Evolutionary conservation across 352 stramenopile species (phyloP).

Genomic region (Aphanomyces invadans): DNA sequence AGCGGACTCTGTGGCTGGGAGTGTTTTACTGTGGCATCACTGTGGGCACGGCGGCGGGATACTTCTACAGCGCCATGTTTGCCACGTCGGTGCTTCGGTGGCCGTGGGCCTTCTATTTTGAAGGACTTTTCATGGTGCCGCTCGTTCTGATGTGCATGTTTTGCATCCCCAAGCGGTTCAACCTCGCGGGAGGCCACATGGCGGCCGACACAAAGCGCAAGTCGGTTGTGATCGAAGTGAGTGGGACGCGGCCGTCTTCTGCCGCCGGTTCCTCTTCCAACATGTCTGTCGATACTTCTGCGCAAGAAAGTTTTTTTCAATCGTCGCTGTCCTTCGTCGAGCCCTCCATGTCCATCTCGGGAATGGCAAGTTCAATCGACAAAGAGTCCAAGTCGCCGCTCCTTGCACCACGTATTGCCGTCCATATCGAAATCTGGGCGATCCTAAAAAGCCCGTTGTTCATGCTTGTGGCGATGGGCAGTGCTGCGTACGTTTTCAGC

Average conservation of each 20-base stretch:
- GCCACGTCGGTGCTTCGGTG: constrained; percentile 55
- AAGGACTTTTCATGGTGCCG: constrained; percentile 72
- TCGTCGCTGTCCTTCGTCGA: constrained; percentile 9
- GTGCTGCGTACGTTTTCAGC: constrained; percentile 83
- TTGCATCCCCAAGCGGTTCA: constrained; percentile 50
- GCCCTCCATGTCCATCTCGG: not conserved
- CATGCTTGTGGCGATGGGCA: constrained; percentile 72
- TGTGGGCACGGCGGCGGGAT: constrained; percentile 84
- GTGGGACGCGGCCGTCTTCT: not conserved
- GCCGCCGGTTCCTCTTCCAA: not conserved
- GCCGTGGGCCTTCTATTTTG: constrained; percentile 79
- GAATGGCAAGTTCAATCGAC: not conserved
- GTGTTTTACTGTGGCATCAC: constrained; percentile 91
- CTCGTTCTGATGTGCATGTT: constrained; percentile 62
- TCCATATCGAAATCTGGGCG: constrained; percentile 2
- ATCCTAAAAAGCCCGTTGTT: constrained; percentile 71
- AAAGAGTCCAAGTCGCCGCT: not conserved
- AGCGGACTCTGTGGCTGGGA: constrained; percentile 82
- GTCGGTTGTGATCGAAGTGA: not conserved
- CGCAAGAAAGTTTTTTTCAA: constrained; percentile 9
- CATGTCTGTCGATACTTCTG: not conserved
- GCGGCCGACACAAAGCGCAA: not conserved
- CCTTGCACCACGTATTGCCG: not conserved
- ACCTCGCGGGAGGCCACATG: constrained; percentile 24
- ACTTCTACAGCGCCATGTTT: constrained; percentile 82